Evolutionary conservation across 1,284 basidiomycete genomes (phyloP).

Genomic region (Cutaneotrichosporon arboriforme): DNA sequence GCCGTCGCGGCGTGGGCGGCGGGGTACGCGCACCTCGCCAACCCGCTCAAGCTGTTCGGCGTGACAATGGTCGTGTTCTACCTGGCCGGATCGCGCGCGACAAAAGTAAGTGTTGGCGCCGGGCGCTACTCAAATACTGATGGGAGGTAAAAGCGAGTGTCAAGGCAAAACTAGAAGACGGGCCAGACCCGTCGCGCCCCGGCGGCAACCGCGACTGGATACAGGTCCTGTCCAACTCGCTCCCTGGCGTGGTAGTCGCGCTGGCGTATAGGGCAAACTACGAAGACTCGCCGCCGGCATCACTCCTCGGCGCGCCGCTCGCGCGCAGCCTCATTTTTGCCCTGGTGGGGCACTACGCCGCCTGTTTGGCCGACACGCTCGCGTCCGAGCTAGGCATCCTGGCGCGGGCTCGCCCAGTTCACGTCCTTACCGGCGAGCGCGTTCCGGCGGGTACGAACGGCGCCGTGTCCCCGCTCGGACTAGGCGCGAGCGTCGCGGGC

Average conservation of each 20-base stretch:
- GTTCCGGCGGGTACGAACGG: slow-evolving; percentile 92
- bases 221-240: slow-evolving; percentile 74
- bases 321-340: slow-evolving; percentile 52
- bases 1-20: slow-evolving; percentile 68
- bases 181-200: slow-evolving; percentile 59
- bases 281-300: slow-evolving; percentile 4
- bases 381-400: slow-evolving; percentile 65
- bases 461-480: slow-evolving; percentile 70
- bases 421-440: slow-evolving; percentile 64
- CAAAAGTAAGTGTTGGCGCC: slow-evolving; percentile 59
- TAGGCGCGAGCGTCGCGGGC: slow-evolving; percentile 65
- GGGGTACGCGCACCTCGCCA: slow-evolving; percentile 53
- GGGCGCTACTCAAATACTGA: background rate
- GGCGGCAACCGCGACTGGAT: slow-evolving; percentile 61
- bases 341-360: slow-evolving; percentile 56
- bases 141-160: slow-evolving; percentile 50
- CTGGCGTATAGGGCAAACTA: slow-evolving; percentile 57
- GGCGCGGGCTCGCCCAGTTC: slow-evolving; percentile 59
- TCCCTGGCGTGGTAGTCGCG: slow-evolving; percentile 62
- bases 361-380: slow-evolving; percentile 33
- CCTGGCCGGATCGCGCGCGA: slow-evolving; percentile 71
- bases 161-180: slow-evolving; percentile 75
- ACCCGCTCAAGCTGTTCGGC: slow-evolving; percentile 56
- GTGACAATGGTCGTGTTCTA: slow-evolving; percentile 74
- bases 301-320: slow-evolving; percentile 16